Percentiles rank a stretch among this genome's conserved stretches.
Conservation (phyloP, 495 filamentous ascomycete species). For the Penicillium diatomitis region DNA sequence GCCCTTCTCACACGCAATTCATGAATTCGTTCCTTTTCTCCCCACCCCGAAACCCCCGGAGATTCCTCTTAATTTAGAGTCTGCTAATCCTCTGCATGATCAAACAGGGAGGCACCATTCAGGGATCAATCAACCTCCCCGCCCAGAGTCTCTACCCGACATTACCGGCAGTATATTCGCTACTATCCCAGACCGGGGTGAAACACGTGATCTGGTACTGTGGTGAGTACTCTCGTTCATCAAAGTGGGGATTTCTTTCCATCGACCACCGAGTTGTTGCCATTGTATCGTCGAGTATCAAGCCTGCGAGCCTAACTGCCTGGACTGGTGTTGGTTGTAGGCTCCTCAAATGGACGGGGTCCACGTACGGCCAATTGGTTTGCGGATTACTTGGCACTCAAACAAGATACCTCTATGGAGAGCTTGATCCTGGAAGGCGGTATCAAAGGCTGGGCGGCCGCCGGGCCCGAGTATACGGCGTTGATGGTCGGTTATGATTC, state of each 20-base stretch:
- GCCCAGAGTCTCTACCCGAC: constrained; percentile 55
- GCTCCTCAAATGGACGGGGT: constrained; percentile 55
- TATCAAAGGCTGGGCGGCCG: constrained; percentile 55
- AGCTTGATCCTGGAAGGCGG: constrained; percentile 52
- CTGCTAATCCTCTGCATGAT: not conserved
- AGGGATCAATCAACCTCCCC: constrained; percentile 59
- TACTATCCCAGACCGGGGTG: constrained; percentile 42
- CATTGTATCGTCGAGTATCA: no score
- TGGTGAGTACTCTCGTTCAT: constrained; percentile 29
- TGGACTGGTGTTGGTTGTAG: constrained; percentile 21
- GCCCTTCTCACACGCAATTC: no score
- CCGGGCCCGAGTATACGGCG: constrained; percentile 44
- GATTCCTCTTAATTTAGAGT: no score
- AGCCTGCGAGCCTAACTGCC: no score
- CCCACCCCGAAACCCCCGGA: no score
- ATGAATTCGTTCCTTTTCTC: no score
- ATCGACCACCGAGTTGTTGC: no score
- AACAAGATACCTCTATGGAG: constrained; percentile 35
- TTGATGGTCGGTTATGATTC: constrained; percentile 53
- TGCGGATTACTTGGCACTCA: constrained; percentile 46
- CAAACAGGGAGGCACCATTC: constrained; percentile 57
- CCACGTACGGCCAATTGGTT: constrained; percentile 57
- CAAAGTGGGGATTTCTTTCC: no score
- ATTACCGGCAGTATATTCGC: constrained; percentile 45
- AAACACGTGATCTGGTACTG: constrained; percentile 58